Conservation (phyloP, 2,329 filamentous ascomycete species). For the Fonsecaea erecta region DNA sequence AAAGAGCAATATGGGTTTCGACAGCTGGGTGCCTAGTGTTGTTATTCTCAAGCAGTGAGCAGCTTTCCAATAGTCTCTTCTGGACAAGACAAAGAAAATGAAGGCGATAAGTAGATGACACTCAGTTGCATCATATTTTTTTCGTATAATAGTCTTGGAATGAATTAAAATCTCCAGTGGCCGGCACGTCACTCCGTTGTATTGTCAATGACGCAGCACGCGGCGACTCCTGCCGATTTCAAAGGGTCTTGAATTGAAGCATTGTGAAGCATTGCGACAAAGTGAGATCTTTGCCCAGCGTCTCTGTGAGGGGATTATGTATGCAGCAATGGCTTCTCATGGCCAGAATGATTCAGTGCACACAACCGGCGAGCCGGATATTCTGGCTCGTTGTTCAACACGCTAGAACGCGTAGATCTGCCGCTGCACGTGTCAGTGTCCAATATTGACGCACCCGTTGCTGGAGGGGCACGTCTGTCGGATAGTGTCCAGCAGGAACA, state of each 20-base stretch:
- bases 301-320: background rate
- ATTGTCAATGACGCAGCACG: constrained; percentile 3
- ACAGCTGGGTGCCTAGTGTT: background rate
- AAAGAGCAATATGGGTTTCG: background rate
- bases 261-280: background rate
- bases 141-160: background rate
- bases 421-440: background rate
- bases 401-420: background rate
- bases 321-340: background rate
- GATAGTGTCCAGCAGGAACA: background rate
- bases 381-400: background rate
- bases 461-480: background rate
- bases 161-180: background rate
- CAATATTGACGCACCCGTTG: background rate
- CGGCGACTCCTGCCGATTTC: background rate
- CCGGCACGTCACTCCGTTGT: constrained; percentile 8
- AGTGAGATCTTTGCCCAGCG: background rate
- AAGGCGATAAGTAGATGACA: background rate
- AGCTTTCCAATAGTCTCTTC: background rate
- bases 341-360: background rate
- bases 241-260: background rate
- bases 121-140: background rate
- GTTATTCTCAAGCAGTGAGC: no score
- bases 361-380: background rate
- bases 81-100: background rate